Base-by-base conservation (phyloP, 345 rosid species). In the Arabidopsis suecica region DNA sequence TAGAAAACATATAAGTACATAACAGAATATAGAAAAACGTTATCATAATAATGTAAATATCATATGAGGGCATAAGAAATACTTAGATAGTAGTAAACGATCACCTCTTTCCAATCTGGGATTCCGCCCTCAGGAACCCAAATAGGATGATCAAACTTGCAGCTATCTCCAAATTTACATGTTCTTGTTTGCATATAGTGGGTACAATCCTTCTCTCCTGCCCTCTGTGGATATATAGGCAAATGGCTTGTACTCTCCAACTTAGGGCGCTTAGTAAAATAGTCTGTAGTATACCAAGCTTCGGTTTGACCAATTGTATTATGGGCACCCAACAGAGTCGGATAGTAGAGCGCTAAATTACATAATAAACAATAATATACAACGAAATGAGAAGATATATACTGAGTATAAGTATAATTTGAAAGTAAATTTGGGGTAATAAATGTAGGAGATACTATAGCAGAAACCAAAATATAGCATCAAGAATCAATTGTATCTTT, bases 61-160 rank as follows among this genome's bases (percentile, higher is more conserved):
- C 59, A 67, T 72, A 59, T 30, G 57, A 78, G 45, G 63, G 57
- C 7, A 71, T 25, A 72, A 61, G 2, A 68, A 38, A 82, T 82
- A 81, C 72, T 75, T 83, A 79, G 85, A 82, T 82, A 81, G 68
- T 63, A 84, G 80, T 86, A 88, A 86, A 84, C 79, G 78, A 83
- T 94, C 98, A 94, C 98, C 98, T 94, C 98, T 94, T 91, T 94
- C 98, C 97, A 94, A 90, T 89, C 93, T 84, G 97, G 97, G 90
- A 94, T 94, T 85, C 98, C 98, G 77, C 97, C 98, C 74, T 88
- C 98, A 16, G 98, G 97, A 89, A 94, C 98, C 98, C 98, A 91
- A 91, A 91, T 72, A 84, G 98, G 98, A 88, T 94, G 98, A 86
- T 94, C 97, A 89, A 89, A 94, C 88, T 84, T 94, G 97, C 98